Evolutionary conservation across 371 early-diverging fungal species (phyloP), one percentile per base, ranked within the genome.

Genomic region (Mortierella sp.): DNA sequence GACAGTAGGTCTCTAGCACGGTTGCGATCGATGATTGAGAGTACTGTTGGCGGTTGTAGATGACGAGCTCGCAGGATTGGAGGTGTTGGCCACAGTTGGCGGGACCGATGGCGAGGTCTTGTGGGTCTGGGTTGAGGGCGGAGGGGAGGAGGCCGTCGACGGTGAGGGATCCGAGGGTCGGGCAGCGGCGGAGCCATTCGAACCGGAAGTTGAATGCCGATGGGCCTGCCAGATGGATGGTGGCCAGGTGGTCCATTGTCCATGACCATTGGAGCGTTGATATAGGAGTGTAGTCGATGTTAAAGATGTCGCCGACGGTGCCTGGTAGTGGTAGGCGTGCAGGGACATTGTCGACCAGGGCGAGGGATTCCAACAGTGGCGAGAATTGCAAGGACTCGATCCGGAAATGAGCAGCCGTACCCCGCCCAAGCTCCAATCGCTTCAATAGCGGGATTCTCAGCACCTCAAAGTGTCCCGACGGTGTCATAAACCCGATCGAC

Each of bases 101-200:
- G 26, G 19, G 26, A 0, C 68, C 78, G n/a, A 68, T 68, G 44
- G 31, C 10, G 31, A 65, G 19, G 9, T 68, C 43, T 8, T 26
- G 31, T 4, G 16, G 19, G 45, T 68, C 65, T 14, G 40, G 50
- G 4, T 41, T 19, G 13, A 55, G 37, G 26, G 69, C 48, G 1
- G 52, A 53, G 9, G 69, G 29, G 0, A 37, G 22, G 10, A 78
- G 66, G 1, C 65, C 70, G 13, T 69, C 70, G 24, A 78, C 22
- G 24, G 45, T 41, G 10, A 73, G 47, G 4, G 64, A 40, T 9
- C 19, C 8, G 16, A 78, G 39, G 0, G 44, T 16, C 0, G 70
- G 71, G 16, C 67, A 71, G 5, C 34, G 40, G 37, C 52, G 64
- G 24, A 79, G 41, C 70, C 70, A 74, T 19, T 73, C 66, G 47